Conservation (phyloP, 805 yeast species). For the Brettanomyces nanus region DNA sequence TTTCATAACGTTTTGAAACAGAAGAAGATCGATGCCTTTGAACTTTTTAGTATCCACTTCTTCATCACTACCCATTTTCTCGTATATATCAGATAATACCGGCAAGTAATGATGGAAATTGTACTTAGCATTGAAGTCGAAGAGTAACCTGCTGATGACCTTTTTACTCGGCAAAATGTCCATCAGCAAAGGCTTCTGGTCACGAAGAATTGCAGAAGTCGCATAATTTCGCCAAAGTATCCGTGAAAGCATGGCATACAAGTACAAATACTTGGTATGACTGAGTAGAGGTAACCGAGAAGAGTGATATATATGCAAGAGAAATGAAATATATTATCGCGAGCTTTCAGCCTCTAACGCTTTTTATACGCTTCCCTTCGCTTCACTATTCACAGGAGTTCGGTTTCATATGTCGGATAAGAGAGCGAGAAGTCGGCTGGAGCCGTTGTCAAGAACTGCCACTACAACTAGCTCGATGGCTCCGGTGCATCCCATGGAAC, state of each 20-base stretch:
- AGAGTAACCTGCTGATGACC: conserved; percentile 48
- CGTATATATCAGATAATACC: conserved; percentile 43
- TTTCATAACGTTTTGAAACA: conserved; percentile 58
- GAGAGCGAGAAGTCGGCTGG: not conserved
- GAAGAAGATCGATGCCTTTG: conserved; percentile 51
- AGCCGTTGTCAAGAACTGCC: not conserved
- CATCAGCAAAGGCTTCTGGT: conserved; percentile 31
- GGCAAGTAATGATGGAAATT: conserved; percentile 47
- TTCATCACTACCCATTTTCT: conserved; percentile 30
- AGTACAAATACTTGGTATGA: not conserved
- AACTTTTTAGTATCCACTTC: conserved; percentile 27
- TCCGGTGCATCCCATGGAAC: conserved; percentile 51
- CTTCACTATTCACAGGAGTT: not conserved
- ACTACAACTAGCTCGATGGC: conserved; percentile 2
- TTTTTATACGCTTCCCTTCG: too few relatives aligned
- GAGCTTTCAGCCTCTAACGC: too few relatives aligned
- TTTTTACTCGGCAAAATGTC: conserved; percentile 52
- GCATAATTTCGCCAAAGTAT: not conserved
- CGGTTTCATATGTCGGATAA: not conserved
- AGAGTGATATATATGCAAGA: not conserved
- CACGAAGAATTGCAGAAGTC: not conserved
- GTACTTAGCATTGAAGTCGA: conserved; percentile 57
- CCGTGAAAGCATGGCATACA: not conserved
- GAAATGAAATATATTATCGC: too few relatives aligned
- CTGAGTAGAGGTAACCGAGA: too few relatives aligned